Evolutionary conservation across 208 protist species (phyloP), one percentile per base, ranked within the genome.

Genomic region (Trypanosoma rangeli): DNA sequence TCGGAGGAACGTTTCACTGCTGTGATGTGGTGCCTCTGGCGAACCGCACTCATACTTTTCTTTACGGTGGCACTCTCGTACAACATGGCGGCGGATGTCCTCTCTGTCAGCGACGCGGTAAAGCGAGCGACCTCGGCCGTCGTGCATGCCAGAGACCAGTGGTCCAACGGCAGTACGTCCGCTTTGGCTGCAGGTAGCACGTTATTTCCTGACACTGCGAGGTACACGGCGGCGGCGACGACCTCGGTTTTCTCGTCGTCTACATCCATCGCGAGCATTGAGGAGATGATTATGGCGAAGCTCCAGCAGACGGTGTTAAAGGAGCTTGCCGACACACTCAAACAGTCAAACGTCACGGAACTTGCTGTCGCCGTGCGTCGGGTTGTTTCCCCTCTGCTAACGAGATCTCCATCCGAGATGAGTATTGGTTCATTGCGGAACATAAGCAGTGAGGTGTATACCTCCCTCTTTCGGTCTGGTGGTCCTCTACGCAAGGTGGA

Each of bases 301-400:
- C n/a, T 80, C 3, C 79, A 85, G 48, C 49, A 76, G n/a, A 37
- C 65, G 12, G 57, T 90, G 16, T 64, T 90, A 31, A 71, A 82
- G 49, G 81, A 87, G 59, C 49, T 90, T 7, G 63, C 52, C 18
- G 60, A 80, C 53, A 63, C 72, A 22, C 71, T 87, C 20, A 85
- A 84, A 50, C 49, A 87, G 20, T 82, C 79, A 33, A 87, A 90
- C 69, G 79, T 73, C 18, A 82, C 84, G 16, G 74, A 82, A 26
- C 58, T 76, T 31, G 71, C 68, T 29, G 37, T 74, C 39, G 49
- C 39, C 26, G 50, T 79, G 5, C 66, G 46, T 33, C 44, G 58
- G 24, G 42, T 26, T 18, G 10, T 75, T 55, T 15, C 49, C 48
- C 63, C 68, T 5, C 53, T 75, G 20, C 29, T 70, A 12, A 42